Percentiles rank a stretch among this genome's conserved stretches.
Evolutionary conservation across 176 grass and related monocot genomes (phyloP).

Genomic region (Chloris gayana): DNA sequence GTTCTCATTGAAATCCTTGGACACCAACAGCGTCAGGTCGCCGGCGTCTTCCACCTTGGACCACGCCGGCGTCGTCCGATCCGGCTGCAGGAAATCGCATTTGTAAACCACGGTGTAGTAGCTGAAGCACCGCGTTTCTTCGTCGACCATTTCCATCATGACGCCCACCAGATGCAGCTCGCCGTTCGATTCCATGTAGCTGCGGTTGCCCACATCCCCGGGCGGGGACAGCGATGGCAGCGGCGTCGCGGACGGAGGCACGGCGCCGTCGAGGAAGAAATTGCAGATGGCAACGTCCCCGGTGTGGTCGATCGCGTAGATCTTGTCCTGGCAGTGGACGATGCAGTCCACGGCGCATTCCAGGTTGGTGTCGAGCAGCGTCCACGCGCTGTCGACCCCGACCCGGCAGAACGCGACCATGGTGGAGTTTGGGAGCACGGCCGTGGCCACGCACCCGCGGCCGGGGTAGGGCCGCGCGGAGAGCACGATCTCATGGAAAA

Average conservation of each 20-base stretch:
- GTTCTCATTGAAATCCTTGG: background rate
- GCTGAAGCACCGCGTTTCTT: background rate
- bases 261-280: background rate
- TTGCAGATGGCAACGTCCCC: background rate
- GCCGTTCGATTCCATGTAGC: constrained; percentile 13
- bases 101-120: background rate
- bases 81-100: background rate
- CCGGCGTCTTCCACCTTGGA: background rate
- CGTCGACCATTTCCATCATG: background rate
- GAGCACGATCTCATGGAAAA: constrained; percentile 25
- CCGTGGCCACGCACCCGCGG: constrained; percentile 4
- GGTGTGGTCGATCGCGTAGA: background rate
- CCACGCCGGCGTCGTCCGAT: background rate
- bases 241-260: background rate
- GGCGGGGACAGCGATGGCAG: background rate
- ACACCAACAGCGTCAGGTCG: background rate
- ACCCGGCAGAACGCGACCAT: constrained; percentile 22
- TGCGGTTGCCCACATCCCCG: background rate
- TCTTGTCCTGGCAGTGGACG: background rate
- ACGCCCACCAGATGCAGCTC: constrained; percentile 1
- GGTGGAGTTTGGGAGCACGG: constrained; percentile 6
- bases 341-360: background rate
- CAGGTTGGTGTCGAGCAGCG: constrained; percentile 7
- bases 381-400: background rate
- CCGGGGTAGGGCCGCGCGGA: background rate